A percentile compares a stretch with the other conserved stretches of the same genome.
phyloP scores from a whole-genome alignment of 2,329 filamentous ascomycete species.

The Monosporascus ibericus region DNA sequence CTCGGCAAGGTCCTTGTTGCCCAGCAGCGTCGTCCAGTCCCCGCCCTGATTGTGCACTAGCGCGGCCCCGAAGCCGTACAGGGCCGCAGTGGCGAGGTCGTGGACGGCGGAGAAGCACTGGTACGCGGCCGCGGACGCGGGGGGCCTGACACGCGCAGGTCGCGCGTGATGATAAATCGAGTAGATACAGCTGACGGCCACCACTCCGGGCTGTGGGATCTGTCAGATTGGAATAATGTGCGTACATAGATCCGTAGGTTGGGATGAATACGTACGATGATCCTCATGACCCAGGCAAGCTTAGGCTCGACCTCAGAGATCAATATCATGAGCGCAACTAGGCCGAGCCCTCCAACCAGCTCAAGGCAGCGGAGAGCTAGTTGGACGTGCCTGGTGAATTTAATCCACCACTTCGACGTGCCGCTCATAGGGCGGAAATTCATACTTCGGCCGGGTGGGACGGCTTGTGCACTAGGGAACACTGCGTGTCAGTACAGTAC shows the following conservation, averaged over 20 bases:
- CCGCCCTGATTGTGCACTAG: conserved; percentile 36
- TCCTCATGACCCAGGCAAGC: conserved; percentile 69
- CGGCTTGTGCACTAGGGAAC: conserved; percentile 49
- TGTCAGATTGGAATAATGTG: conserved; percentile 12
- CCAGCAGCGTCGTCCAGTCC: conserved; percentile 64
- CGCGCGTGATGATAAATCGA: conserved; percentile 74
- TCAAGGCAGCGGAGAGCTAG: conserved; percentile 61
- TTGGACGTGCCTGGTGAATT: conserved; percentile 62
- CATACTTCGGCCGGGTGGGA: conserved; percentile 56
- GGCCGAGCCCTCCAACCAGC: conserved; percentile 61
- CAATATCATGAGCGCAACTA: conserved; percentile 71
- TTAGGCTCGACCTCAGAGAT: conserved; percentile 60
- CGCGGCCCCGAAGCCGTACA: conserved; percentile 51
- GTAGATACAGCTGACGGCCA: conserved; percentile 66
- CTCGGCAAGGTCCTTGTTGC: conserved; percentile 46
- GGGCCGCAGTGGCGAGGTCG: conserved; percentile 52
- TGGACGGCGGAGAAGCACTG: conserved; percentile 74
- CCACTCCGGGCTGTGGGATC: conserved; percentile 62
- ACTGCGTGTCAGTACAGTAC: conserved; percentile 3
- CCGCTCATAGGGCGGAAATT: conserved; percentile 61
- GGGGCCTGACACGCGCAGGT: conserved; percentile 62
- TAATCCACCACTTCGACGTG: conserved; percentile 65
- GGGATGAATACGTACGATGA: conserved; percentile 53
- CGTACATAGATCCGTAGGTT: background rate
- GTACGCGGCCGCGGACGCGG: conserved; percentile 80